Base-by-base conservation (phyloP, 805 yeast genomes). In the Ogataea angusta region DNA sequence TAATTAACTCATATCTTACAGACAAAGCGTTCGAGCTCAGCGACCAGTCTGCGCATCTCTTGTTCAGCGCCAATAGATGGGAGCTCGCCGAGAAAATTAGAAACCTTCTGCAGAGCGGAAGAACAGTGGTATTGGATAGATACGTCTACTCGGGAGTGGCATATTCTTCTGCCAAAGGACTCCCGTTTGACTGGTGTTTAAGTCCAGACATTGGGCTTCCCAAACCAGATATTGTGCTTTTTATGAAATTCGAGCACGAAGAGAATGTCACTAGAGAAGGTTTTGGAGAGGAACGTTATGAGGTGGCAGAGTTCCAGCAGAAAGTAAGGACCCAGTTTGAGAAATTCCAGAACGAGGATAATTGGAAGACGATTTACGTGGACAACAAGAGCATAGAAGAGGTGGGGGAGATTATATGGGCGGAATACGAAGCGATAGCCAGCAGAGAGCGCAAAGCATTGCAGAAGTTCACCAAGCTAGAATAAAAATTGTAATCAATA, bases 31-130 rank as follows among this genome's bases (percentile, higher is more conserved):
- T 75, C 45, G 47, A 63, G 6, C 59, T 89, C 14, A 75, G 80
- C 13, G 96, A 90, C 55, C 81, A 88, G 59, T 70, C 95, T 0
- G 82, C 89, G 5, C 99, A 93, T 62, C 68, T 93, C 17, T 66
- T 93, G 24, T 93, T 93, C 60, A 79, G 89, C 50, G 96, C 98
- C 1, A 93, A 93, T 55, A 67, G 99, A 48, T 93, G 99, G 99
- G 99, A 93, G 59, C 53, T 78, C 16, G 73, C 71, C 2, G 61
- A 67, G 1, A 58, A 61, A 4, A 78, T 93, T 5, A 56, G 63
- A 9, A 41, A 56, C 1, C 56, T 66, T 10, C 60, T 89, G 14
- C 51, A 62, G 1, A 47, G 59, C 0, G 96, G 96, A 1, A 57
- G 56, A 10, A 70, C 72, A 38, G 73, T 93, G 1, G 69, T 93